These are phyloP conservation scores for Nelumbo lutea DNA, from an alignment of 164 flowering plant genomes.

Conservation along the genomic window DNA sequence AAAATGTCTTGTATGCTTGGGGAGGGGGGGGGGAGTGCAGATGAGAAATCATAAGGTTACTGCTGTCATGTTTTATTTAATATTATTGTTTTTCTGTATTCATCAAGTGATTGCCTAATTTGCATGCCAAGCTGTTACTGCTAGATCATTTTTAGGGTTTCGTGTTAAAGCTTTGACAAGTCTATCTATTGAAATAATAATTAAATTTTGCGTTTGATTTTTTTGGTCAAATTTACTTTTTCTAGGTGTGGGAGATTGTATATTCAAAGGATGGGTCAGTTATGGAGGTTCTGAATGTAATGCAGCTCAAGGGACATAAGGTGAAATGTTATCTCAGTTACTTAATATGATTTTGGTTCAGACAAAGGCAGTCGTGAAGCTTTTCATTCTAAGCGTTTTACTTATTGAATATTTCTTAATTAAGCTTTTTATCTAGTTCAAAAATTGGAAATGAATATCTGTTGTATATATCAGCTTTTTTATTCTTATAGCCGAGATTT, in stretches of 20 bases:
- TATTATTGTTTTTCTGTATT: too few species aligned
- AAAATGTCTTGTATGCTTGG: too few species aligned
- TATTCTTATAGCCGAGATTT: too few species aligned
- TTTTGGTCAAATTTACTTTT: neutral
- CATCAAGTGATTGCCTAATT: too few species aligned
- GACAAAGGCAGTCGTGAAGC: neutral
- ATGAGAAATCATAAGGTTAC: too few species aligned
- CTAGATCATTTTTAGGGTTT: too few species aligned
- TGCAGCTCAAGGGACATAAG: conserved; percentile 99
- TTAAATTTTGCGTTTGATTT: conserved; percentile 1
- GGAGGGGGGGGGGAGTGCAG: too few species aligned
- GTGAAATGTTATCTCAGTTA: conserved; percentile 22
- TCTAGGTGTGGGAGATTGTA: conserved; percentile 88
- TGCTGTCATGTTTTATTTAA: too few species aligned
- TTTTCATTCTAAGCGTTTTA: neutral
- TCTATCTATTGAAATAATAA: neutral
- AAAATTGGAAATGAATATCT: neutral
- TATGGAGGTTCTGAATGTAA: conserved; percentile 72
- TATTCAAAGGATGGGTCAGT: conserved; percentile 94
- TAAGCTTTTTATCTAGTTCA: neutral
- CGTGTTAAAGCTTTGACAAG: too few species aligned
- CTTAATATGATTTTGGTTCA: neutral
- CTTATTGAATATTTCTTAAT: neutral
- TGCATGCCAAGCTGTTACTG: too few species aligned
- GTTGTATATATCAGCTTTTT: too few species aligned